Conservation (phyloP, 805 yeast species). For the Spencermartinsiella europaea region DNA sequence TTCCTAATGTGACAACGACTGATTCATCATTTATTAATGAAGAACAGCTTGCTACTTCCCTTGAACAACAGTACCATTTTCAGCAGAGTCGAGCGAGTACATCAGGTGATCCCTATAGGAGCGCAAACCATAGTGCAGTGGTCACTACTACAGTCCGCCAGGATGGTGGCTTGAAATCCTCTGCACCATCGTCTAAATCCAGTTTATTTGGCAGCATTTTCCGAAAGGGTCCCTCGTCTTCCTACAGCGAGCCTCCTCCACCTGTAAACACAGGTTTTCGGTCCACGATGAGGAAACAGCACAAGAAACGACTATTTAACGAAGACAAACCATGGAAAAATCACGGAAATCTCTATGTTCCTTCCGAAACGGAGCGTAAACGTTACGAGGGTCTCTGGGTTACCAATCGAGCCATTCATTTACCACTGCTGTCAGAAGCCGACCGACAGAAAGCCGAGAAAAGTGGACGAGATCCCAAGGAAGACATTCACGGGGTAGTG, state of each 20-base stretch:
- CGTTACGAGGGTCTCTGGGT: slow-evolving; percentile 95
- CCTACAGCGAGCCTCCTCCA: neutral
- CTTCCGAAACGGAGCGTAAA: slow-evolving; percentile 60
- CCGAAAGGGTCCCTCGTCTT: neutral
- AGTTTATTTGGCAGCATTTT: neutral
- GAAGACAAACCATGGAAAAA: slow-evolving; percentile 94
- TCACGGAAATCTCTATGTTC: slow-evolving; percentile 53
- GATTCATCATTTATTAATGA: neutral
- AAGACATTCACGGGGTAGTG: slow-evolving; percentile 51
- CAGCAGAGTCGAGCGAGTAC: no score
- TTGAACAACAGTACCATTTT: neutral
- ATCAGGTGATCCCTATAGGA: no score
- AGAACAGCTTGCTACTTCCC: neutral
- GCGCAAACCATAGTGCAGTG: neutral
- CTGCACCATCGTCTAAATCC: neutral
- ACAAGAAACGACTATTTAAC: slow-evolving; percentile 50
- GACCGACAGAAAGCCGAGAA: slow-evolving; percentile 12
- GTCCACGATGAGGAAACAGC: slow-evolving; percentile 35
- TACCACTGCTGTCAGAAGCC: slow-evolving; percentile 9
- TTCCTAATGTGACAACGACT: neutral
- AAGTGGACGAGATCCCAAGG: slow-evolving; percentile 32
- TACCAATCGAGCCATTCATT: slow-evolving; percentile 61
- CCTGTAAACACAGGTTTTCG: slow-evolving; percentile 4
- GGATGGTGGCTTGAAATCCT: no score
- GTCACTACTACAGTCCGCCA: neutral